Base-by-base conservation (phyloP, 2,329 filamentous ascomycete genomes). In the Colletotrichum tabaci region DNA sequence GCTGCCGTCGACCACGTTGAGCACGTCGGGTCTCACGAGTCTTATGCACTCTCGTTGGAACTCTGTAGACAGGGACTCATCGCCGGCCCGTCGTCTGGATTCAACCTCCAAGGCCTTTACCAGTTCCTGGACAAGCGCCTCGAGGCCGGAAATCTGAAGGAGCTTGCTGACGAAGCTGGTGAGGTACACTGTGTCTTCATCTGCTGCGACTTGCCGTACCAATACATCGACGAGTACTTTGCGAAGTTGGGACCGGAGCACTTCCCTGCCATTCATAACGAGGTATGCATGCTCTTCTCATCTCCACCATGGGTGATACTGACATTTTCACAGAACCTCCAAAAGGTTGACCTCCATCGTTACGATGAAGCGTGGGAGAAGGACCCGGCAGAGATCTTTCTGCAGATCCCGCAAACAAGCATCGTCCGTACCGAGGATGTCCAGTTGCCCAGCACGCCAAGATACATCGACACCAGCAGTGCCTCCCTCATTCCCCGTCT, bases 171-270 rank as follows among this genome's bases (percentile, higher is more conserved):
- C 0, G 76, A 80, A 0, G 82, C 85, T 42, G 86, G 86, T 1
- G 79, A 83, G 61, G 81, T 87, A 2, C 82, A 87, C 71, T 89
- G 87, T 56, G 88, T 89, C 0, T 91, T 91, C 77, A 77, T 91
- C 3, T 91, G 89, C 79, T 91, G 89, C 68, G 90, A 92, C 67
- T 74, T 91, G 35, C 90, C 90, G 0, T 91, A 91, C 73, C 89
- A 91, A 76, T 91, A 91, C 71, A 85, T 91, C 55, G 81, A 84
- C 30, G 87, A 88, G 74, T 91, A 91, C 75, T 91, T 90, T 74
- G 82, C 87, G 35, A 90, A 89, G 74, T 80, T 91, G 13, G 84
- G 82, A 2, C 74, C 81, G 1, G 79, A 81, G 2, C 78, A 86
- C 57, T 90, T 90, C 75, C 85, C 83, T 2, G 77, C 83, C 0